A percentile compares a stretch with the other conserved stretches of the same genome.
Conservation (phyloP, 2,329 filamentous ascomycete species). For the Aspergillus amoenus region DNA sequence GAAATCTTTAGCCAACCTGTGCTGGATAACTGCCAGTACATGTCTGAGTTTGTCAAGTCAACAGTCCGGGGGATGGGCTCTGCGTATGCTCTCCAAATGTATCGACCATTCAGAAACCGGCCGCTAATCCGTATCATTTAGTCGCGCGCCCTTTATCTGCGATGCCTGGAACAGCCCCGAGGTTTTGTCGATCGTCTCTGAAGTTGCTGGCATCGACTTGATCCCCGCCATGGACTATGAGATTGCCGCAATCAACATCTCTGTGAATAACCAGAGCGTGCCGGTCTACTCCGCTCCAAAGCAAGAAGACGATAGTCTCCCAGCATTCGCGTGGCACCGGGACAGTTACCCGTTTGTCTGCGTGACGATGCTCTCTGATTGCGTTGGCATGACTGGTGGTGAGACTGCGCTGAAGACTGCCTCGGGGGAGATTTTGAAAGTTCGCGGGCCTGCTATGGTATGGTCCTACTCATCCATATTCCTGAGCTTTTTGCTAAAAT, state of each 20-base stretch:
- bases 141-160: slow-evolving; percentile 65
- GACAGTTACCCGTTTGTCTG: slow-evolving; percentile 70
- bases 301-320: slow-evolving; percentile 49
- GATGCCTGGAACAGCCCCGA: slow-evolving; percentile 59
- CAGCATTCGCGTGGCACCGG: slow-evolving; percentile 61
- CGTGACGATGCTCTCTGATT: slow-evolving; percentile 67
- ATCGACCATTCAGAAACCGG: too few species aligned
- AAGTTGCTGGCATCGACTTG: slow-evolving; percentile 56
- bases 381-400: slow-evolving; percentile 61
- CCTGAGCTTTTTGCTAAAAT: too few species aligned
- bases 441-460: slow-evolving; percentile 2
- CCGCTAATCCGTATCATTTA: slow-evolving; percentile 24
- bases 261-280: slow-evolving; percentile 51
- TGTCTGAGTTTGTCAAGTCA: slow-evolving; percentile 58
- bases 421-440: not conserved
- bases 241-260: slow-evolving; percentile 57
- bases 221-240: slow-evolving; percentile 56
- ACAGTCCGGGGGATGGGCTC: too few species aligned
- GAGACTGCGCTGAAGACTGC: slow-evolving; percentile 37
- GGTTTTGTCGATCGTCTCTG: slow-evolving; percentile 49
- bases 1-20: slow-evolving; percentile 62
- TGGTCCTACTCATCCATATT: too few species aligned
- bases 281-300: slow-evolving; percentile 45
- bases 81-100: too few species aligned
- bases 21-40: slow-evolving; percentile 56